Conservation (phyloP, 2,329 filamentous ascomycete species). For the Diaporthe velutina region DNA sequence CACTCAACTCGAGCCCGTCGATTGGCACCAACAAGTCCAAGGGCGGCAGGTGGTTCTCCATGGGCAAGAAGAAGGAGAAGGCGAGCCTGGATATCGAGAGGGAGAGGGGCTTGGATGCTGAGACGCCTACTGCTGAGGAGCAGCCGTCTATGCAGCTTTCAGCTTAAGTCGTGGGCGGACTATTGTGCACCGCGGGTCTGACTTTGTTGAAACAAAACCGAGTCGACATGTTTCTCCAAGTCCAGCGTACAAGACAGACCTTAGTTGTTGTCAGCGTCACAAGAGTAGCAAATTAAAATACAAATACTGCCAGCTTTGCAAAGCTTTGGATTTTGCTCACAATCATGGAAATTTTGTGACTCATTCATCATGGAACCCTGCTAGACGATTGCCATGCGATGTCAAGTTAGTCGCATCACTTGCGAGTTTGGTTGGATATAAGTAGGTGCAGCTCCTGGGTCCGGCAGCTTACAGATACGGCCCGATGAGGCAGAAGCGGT, state of each 20-base stretch:
- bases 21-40: constrained; percentile 63
- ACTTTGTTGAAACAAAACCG: not conserved
- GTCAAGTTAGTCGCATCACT: not conserved
- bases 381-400: not conserved
- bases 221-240: not conserved
- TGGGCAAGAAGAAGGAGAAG: constrained; percentile 70
- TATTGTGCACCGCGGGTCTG: not conserved
- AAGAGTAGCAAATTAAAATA: constrained; percentile 26
- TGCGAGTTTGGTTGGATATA: not conserved
- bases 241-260: not conserved
- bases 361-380: not conserved
- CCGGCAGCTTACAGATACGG: not conserved
- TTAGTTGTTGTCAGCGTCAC: constrained; percentile 16
- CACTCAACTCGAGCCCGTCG: constrained; percentile 67
- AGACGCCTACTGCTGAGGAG: constrained; percentile 36
- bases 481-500: constrained; percentile 33
- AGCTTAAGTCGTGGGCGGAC: not conserved
- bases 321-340: not conserved
- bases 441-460: not conserved
- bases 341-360: not conserved
- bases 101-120: constrained; percentile 43
- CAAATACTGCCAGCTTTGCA: constrained; percentile 24
- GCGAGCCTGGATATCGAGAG: constrained; percentile 68
- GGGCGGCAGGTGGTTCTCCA: constrained; percentile 65
- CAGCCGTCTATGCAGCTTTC: constrained; percentile 19